phyloP scores from a whole-genome alignment of 1,284 basidiomycete species.

The Sanghuangporus baumii region DNA sequence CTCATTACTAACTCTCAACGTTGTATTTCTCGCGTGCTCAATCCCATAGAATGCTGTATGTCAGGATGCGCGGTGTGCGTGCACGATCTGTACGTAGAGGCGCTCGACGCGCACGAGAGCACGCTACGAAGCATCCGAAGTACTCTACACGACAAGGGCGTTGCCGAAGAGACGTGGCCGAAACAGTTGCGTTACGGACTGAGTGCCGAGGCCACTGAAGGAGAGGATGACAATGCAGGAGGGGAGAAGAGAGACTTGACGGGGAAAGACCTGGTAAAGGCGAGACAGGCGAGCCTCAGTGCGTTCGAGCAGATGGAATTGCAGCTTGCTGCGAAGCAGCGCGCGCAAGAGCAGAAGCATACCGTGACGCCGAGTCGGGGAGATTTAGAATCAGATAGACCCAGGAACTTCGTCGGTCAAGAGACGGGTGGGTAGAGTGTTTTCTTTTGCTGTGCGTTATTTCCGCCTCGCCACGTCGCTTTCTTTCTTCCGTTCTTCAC shows the following conservation, averaged over 20 bases:
- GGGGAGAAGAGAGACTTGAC: neutral
- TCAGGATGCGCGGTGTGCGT: conserved; percentile 87
- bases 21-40: neutral
- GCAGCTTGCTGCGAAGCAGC: conserved; percentile 37
- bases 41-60: conserved; percentile 78
- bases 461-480: neutral
- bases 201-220: neutral
- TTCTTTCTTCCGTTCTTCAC: neutral
- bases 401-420: neutral
- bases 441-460: neutral
- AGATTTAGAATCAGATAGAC: too few species aligned
- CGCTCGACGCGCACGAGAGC: conserved; percentile 59
- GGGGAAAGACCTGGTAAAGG: conserved; percentile 20
- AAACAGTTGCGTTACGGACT: conserved; percentile 16
- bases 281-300: conserved; percentile 35
- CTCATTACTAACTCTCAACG: neutral
- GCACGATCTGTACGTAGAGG: conserved; percentile 81
- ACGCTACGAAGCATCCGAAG: conserved; percentile 47
- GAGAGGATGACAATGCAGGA: neutral
- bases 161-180: conserved; percentile 69
- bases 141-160: conserved; percentile 40
- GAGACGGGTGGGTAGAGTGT: neutral
- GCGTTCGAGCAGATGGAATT: conserved; percentile 69
- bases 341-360: neutral
- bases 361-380: neutral